Percentiles rank a stretch among this genome's conserved stretches.
Evolutionary conservation across 108 stramenopile species (phyloP).

Genomic region (Cyclostephanos tholiformis): DNA sequence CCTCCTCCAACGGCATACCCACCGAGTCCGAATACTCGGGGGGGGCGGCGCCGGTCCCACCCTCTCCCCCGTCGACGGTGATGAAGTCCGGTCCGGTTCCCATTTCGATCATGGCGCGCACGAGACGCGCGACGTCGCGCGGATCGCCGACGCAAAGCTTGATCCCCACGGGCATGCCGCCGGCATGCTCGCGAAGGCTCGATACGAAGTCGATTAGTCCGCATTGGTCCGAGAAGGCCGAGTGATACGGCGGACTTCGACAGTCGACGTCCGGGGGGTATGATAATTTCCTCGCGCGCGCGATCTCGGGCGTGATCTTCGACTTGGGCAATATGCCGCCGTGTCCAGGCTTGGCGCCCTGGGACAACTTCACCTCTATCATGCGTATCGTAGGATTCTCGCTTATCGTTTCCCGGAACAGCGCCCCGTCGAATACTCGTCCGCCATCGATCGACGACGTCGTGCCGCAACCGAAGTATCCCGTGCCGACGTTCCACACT

Average conservation of each 20-base stretch:
- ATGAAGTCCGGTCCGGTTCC: slow-evolving; percentile 78
- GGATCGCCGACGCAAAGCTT: slow-evolving; percentile 86
- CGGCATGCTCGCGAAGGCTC: slow-evolving; percentile 64
- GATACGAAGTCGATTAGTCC: slow-evolving; percentile 76
- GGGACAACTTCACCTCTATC: slow-evolving; percentile 90
- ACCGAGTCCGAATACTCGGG: slow-evolving; percentile 84
- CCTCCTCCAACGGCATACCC: slow-evolving; percentile 83
- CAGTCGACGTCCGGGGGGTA: slow-evolving; percentile 70
- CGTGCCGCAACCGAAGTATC: slow-evolving; percentile 87
- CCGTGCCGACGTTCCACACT: slow-evolving; percentile 92
- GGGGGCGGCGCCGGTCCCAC: slow-evolving; percentile 92
- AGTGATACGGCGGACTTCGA: slow-evolving; percentile 77
- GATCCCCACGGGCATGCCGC: slow-evolving; percentile 85
- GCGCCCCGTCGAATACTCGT: slow-evolving; percentile 65
- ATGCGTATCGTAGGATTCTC: slow-evolving; percentile 60
- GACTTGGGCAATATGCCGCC: slow-evolving; percentile 85
- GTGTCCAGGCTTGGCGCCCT: slow-evolving; percentile 92
- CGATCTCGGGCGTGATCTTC: slow-evolving; percentile 82
- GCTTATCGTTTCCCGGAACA: slow-evolving; percentile 61
- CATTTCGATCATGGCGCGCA: slow-evolving; percentile 66
- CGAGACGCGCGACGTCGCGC: slow-evolving; percentile 59
- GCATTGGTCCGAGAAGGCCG: slow-evolving; percentile 70
- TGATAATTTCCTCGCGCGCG: slow-evolving; percentile 75
- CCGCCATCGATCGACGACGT: slow-evolving; percentile 38
- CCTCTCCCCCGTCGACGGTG: slow-evolving; percentile 84